phyloP scores from a whole-genome alignment of 495 filamentous ascomycete genomes.

The Daldinia childiae region DNA sequence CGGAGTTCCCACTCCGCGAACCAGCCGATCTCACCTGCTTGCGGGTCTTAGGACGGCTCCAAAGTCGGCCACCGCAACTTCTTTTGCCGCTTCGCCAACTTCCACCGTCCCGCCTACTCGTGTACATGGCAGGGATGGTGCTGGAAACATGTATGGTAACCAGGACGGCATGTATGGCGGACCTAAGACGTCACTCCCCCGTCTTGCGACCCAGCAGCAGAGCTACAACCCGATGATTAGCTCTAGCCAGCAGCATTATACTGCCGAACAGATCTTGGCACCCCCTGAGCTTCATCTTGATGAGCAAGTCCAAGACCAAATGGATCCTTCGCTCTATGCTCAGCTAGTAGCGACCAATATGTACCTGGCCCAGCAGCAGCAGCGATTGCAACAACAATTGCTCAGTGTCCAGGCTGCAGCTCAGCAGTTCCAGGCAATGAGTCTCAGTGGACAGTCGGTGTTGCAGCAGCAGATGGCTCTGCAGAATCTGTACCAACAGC shows the following conservation, averaged over 20 bases:
- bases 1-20: slow-evolving; percentile 79
- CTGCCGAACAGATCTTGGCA: slow-evolving; percentile 83
- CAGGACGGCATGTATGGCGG: slow-evolving; percentile 55
- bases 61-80: slow-evolving; percentile 75
- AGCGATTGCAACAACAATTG: slow-evolving; percentile 74
- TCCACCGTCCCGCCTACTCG: slow-evolving; percentile 58
- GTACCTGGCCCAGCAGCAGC: slow-evolving; percentile 87
- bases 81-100: slow-evolving; percentile 66
- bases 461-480: slow-evolving; percentile 53
- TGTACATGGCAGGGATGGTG: slow-evolving; percentile 54
- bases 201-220: slow-evolving; percentile 51
- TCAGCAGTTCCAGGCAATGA: slow-evolving; percentile 82
- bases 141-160: slow-evolving; percentile 58
- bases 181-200: slow-evolving; percentile 64
- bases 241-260: slow-evolving; percentile 57
- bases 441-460: slow-evolving; percentile 59
- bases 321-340: slow-evolving; percentile 84
- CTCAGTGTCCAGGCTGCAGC: slow-evolving; percentile 66
- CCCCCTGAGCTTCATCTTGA: slow-evolving; percentile 79
- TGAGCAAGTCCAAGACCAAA: slow-evolving; percentile 69
- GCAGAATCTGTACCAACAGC: slow-evolving; percentile 62
- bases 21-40: slow-evolving; percentile 92
- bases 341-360: slow-evolving; percentile 86
- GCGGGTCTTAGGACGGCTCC: slow-evolving; percentile 93
- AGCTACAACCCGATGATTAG: slow-evolving; percentile 44